Conservation (phyloP, 306 rosid genomes). For the Dryas octopetala region DNA sequence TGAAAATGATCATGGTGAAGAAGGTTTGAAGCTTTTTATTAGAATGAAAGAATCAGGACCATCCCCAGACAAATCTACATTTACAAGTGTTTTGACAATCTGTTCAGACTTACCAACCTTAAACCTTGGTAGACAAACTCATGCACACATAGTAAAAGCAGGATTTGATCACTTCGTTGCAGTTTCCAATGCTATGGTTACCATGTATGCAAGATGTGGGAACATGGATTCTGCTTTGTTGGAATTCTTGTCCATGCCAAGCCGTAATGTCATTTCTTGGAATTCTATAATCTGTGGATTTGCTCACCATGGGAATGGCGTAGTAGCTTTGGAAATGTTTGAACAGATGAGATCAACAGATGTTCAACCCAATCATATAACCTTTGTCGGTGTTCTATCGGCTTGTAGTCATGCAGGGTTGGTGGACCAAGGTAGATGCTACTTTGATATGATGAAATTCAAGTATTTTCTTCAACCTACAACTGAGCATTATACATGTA, state of each 20-base stretch:
- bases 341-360: slow-evolving; percentile 40
- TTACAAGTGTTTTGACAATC: slow-evolving; percentile 48
- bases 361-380: slow-evolving; percentile 42
- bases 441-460: slow-evolving; percentile 39
- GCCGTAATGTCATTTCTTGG: slow-evolving; percentile 48
- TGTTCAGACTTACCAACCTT: slow-evolving; percentile 46
- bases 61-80: slow-evolving; percentile 42
- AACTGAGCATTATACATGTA: slow-evolving; percentile 49
- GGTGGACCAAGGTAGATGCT: slow-evolving; percentile 40
- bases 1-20: slow-evolving; percentile 44
- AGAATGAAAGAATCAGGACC: slow-evolving; percentile 46
- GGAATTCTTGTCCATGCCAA: slow-evolving; percentile 43
- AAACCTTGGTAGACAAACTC: slow-evolving; percentile 47
- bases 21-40: slow-evolving; percentile 47
- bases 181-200: slow-evolving; percentile 49
- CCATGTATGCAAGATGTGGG: slow-evolving; percentile 67
- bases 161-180: slow-evolving; percentile 41
- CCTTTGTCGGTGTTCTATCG: slow-evolving; percentile 54
- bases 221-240: slow-evolving; percentile 43
- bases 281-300: slow-evolving; percentile 54
- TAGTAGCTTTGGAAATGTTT: slow-evolving; percentile 45
- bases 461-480: slow-evolving; percentile 37
- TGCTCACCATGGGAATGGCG: slow-evolving; percentile 49
- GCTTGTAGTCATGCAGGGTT: slow-evolving; percentile 58
- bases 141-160: slow-evolving; percentile 30